Evolutionary conservation across 1,284 basidiomycete genomes (phyloP), one percentile per base, ranked within the genome.

Genomic region (Apiotrichum siamense): DNA sequence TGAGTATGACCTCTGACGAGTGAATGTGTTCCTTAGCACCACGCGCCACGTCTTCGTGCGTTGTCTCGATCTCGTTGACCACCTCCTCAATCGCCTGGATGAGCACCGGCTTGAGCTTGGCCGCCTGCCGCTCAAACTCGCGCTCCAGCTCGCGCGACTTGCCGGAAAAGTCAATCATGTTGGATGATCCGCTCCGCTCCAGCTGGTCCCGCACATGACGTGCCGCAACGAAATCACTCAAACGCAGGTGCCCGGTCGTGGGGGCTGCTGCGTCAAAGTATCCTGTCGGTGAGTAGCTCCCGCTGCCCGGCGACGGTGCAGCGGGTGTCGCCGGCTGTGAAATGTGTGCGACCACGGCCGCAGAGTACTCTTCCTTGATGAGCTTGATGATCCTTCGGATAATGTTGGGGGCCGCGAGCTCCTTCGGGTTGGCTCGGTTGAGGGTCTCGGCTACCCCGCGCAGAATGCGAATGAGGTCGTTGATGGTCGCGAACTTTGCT

Each of bases 1-100:
- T 98, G 57, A 98, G 76, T 59, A 98, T 92, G 61, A 97, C 93
- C 72, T 98, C 94, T 60, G 96, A 91, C 11, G 90, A 90, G 73
- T 97, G 93, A 56, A 98, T 89, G 71, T 98, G 94, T 72, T 97
- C 92, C 69, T 84, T 87, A 2, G 93, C 90, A 56, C 89, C 90
- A 75, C 90, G 94, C 4, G 90, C 88, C 12, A 98, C 86, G 67
- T 87, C 93, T 60, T 94, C 88, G 65, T 96, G 91, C 1, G 94
- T 93, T 4, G 89, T 92, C 70, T 97, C 94, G 43, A 98, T 77
- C 72, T 98, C 96, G 62, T 96, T 91, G 42, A 97, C 80, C 15
- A 97, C 86, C 68, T 97, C 88, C 64, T 92, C 86, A 52, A 94
- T 89, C 2, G 88, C 90, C 72, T 90, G 87, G 79, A 92, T 88